phyloP scores from a whole-genome alignment of 345 rosid genomes.

The Geranium brycei region DNA sequence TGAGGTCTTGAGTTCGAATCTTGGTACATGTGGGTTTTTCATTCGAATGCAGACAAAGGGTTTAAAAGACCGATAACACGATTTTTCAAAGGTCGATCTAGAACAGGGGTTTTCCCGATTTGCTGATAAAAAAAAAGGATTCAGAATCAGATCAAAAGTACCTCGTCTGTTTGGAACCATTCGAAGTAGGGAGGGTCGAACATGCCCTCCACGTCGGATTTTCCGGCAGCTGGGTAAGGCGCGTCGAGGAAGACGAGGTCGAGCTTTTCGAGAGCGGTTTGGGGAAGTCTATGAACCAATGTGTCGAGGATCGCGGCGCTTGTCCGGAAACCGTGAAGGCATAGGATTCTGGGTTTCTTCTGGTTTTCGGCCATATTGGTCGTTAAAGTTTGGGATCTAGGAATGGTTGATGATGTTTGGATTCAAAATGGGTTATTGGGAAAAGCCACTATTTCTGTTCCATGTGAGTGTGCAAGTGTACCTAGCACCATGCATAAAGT shows the following conservation, averaged over 20 bases:
- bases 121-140: not conserved
- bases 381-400: not conserved
- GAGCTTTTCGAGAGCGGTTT: constrained; percentile 23
- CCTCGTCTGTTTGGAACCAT: constrained; percentile 40
- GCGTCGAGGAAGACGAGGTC: constrained; percentile 37
- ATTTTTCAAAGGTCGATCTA: no score
- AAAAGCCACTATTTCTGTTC: no score
- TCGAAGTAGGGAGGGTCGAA: constrained; percentile 48
- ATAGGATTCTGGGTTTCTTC: constrained; percentile 31
- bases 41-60: no score
- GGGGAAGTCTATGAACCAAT: constrained; percentile 28
- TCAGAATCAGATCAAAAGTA: not conserved
- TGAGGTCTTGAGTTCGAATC: no score
- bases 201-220: constrained; percentile 27
- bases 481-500: no score
- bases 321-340: constrained; percentile 46
- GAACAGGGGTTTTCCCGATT: not conserved
- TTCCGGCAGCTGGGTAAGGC: constrained; percentile 27
- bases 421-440: no score
- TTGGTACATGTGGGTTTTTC: no score
- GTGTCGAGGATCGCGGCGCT: constrained; percentile 33
- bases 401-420: not conserved
- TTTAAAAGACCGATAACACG: no score
- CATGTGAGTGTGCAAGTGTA: no score
- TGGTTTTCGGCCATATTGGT: constrained; percentile 3